These are phyloP conservation scores for Aureobasidium sp. DNA, from an alignment of 2,329 filamentous ascomycete species.

Conservation along the genomic window DNA sequence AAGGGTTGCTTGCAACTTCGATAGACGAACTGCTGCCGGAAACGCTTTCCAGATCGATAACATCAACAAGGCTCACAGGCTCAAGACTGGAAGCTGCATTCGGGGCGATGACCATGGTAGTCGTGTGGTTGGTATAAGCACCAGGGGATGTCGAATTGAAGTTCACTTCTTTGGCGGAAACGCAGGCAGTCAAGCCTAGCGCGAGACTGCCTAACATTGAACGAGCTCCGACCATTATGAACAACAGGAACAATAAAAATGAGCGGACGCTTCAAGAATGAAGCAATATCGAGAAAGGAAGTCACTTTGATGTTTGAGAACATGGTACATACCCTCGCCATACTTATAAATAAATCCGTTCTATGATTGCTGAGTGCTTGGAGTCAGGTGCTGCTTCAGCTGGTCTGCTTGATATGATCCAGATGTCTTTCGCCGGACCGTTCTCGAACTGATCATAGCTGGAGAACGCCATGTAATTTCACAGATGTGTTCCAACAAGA, in stretches of 20 bases:
- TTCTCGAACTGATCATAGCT: not conserved
- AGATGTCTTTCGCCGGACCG: not conserved
- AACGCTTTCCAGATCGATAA: not conserved
- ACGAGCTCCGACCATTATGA: not conserved
- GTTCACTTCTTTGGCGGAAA: not conserved
- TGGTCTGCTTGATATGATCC: not conserved
- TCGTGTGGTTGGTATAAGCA: not conserved
- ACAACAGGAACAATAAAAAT: not conserved
- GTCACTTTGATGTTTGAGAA: not conserved
- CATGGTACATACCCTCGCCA: not conserved
- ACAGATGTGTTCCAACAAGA: too few relatives aligned
- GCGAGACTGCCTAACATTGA: not conserved
- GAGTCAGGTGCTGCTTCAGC: not conserved
- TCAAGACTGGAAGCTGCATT: not conserved
- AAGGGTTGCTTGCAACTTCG: not conserved
- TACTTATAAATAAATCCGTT: not conserved
- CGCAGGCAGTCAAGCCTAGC: not conserved
- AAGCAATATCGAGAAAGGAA: not conserved
- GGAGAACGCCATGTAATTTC: not conserved
- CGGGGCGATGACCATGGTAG: not conserved
- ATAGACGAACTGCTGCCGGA: not conserved
- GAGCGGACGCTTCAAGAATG: not conserved
- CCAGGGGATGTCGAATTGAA: not conserved
- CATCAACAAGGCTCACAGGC: not conserved
- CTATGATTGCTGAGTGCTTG: too few relatives aligned